A percentile compares a stretch with the other conserved stretches of the same genome.
Conservation (phyloP, 108 stramenopile species). For the Skeletonema potamos region DNA sequence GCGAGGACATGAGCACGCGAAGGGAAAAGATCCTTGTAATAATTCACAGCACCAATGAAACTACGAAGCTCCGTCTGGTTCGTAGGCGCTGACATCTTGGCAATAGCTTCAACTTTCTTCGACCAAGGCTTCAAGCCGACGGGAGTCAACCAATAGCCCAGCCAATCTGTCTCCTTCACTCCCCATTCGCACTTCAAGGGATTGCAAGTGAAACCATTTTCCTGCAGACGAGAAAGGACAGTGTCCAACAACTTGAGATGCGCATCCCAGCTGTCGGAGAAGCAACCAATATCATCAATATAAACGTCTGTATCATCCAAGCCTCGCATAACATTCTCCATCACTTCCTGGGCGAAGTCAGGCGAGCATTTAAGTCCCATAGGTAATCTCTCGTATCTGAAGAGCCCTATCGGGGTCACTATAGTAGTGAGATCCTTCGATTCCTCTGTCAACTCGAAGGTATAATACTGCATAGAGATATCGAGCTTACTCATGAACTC, state of each 20-base stretch:
- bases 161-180: conserved; percentile 38
- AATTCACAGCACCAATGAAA: conserved; percentile 43
- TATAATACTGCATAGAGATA: conserved; percentile 47
- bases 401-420: conserved; percentile 51
- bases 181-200: conserved; percentile 43
- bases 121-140: conserved; percentile 41
- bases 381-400: conserved; percentile 23
- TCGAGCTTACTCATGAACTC: conserved; percentile 35
- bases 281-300: conserved; percentile 54
- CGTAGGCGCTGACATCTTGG: conserved; percentile 28
- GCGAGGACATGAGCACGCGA: conserved; percentile 48
- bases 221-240: conserved; percentile 16
- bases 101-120: conserved; percentile 47
- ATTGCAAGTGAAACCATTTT: conserved; percentile 36
- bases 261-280: conserved; percentile 30
- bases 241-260: conserved; percentile 19
- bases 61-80: conserved; percentile 28
- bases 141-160: conserved; percentile 46
- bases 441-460: conserved; percentile 35
- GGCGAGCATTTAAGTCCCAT: conserved; percentile 16
- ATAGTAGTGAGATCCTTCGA: conserved; percentile 22
- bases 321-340: conserved; percentile 31
- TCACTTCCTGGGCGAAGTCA: conserved; percentile 36
- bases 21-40: conserved; percentile 46
- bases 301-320: conserved; percentile 40